Conservation (phyloP, 2,329 filamentous ascomycete species). For the Calonectria fujianensis region DNA sequence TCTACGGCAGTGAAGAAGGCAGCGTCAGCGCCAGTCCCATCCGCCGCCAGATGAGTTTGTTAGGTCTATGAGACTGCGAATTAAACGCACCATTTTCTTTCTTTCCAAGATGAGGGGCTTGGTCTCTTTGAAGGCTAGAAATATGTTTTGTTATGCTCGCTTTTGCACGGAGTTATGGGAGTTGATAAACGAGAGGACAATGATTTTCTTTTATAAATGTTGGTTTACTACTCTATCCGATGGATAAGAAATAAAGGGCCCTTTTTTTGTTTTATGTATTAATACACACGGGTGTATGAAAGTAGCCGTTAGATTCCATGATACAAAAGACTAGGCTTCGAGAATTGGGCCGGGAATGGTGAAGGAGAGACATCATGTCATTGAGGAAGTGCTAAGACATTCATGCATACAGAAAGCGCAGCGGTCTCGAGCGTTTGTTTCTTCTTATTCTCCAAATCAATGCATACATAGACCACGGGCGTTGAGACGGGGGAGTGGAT, state of each 20-base stretch:
- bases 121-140: background rate
- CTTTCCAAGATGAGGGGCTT: background rate
- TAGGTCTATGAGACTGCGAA: conserved; percentile 66
- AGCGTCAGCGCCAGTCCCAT: conserved; percentile 81
- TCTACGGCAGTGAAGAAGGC: conserved; percentile 83
- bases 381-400: conserved; percentile 18
- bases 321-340: conserved; percentile 26
- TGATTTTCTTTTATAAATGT: conserved; percentile 17
- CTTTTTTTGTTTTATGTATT: conserved; percentile 11
- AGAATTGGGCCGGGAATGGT: conserved; percentile 16
- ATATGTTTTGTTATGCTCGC: conserved; percentile 15
- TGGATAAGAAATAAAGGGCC: conserved; percentile 7
- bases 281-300: conserved; percentile 29
- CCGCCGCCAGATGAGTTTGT: conserved; percentile 82
- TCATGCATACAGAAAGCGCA: conserved; percentile 24
- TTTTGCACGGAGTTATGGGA: conserved; percentile 50
- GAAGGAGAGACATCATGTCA: conserved; percentile 20
- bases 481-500: conserved; percentile 19
- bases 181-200: conserved; percentile 41
- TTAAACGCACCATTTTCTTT: background rate
- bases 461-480: conserved; percentile 29
- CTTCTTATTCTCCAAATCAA: conserved; percentile 1
- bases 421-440: background rate
- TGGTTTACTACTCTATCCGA: conserved; percentile 4
- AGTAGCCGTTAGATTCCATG: conserved; percentile 30